Percentiles rank a stretch among this genome's conserved stretches.
These are phyloP conservation scores for Urtica urens DNA, from an alignment of 306 rosid genomes.

Conservation along the genomic window DNA sequence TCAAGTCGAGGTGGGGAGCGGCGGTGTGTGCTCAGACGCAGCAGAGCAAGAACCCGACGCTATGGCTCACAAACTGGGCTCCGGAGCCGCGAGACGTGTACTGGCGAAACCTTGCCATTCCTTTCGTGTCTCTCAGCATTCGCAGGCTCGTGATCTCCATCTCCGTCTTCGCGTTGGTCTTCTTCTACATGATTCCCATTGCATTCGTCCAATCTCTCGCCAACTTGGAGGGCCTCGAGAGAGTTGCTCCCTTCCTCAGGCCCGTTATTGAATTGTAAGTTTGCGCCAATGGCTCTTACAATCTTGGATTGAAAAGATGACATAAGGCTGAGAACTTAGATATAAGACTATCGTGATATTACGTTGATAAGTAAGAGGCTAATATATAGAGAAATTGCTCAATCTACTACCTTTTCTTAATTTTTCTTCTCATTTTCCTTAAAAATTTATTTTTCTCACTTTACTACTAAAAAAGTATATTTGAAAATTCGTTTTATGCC, in stretches of 20 bases:
- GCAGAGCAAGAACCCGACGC: constrained; percentile 85
- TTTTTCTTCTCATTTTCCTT: no score
- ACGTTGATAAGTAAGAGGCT: no score
- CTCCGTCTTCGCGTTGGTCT: constrained; percentile 74
- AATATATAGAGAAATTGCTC: no score
- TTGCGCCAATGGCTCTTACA: no score
- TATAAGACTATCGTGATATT: no score
- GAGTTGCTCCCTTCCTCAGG: constrained; percentile 95
- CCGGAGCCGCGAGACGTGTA: constrained; percentile 87
- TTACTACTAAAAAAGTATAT: no score
- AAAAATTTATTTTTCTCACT: no score
- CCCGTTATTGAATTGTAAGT: constrained; percentile 87
- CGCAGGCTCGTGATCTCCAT: constrained; percentile 56
- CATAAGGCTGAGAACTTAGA: no score
- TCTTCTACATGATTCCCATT: constrained; percentile 97
- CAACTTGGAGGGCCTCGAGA: constrained; percentile 94
- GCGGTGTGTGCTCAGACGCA: constrained; percentile 97
- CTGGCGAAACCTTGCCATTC: constrained; percentile 87
- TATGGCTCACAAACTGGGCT: constrained; percentile 94
- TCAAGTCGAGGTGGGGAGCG: constrained; percentile 89
- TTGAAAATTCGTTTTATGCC: no score
- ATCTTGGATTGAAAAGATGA: no score
- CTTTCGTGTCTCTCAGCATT: constrained; percentile 77
- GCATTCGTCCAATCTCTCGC: constrained; percentile 98
- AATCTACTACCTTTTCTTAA: no score